These are phyloP conservation scores for Metschnikowia henanensis DNA, from an alignment of 805 yeast genomes.

Conservation along the genomic window DNA sequence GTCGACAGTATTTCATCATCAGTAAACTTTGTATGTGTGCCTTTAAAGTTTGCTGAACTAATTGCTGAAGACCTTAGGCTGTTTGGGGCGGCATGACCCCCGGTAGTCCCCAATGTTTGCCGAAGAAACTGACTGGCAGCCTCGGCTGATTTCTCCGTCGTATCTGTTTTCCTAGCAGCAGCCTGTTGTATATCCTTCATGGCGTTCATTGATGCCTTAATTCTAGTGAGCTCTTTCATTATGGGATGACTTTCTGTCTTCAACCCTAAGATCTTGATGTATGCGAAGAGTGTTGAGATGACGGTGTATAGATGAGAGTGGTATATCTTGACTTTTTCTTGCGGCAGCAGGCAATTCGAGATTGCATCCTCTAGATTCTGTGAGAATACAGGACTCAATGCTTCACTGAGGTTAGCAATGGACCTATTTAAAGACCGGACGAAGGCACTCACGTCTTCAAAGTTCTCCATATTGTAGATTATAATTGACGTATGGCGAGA, in stretches of 20 bases:
- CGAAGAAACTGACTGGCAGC: slow-evolving; percentile 48
- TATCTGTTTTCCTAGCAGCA: slow-evolving; percentile 20
- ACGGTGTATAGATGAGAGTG: slow-evolving; percentile 51
- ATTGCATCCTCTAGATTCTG: slow-evolving; percentile 42
- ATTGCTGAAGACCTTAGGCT: slow-evolving; percentile 47
- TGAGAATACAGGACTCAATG: slow-evolving; percentile 36
- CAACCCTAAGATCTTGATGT: slow-evolving; percentile 57
- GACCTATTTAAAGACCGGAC: slow-evolving; percentile 38
- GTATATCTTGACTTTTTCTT: slow-evolving; percentile 30
- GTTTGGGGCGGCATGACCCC: slow-evolving; percentile 31
- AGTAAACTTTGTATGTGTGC: slow-evolving; percentile 52
- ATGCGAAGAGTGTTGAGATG: slow-evolving; percentile 57
- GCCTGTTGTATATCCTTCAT: slow-evolving; percentile 41
- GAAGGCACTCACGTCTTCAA: slow-evolving; percentile 41
- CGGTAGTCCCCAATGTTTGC: slow-evolving; percentile 42
- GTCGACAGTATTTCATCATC: slow-evolving; percentile 15
- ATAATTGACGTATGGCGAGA: background rate
- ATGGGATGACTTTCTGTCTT: slow-evolving; percentile 61
- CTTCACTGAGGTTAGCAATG: slow-evolving; percentile 32
- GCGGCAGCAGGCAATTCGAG: slow-evolving; percentile 20
- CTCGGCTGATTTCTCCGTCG: slow-evolving; percentile 23
- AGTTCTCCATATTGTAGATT: slow-evolving; percentile 42
- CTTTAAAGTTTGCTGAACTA: slow-evolving; percentile 50
- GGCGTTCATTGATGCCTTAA: slow-evolving; percentile 66
- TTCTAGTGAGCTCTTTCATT: slow-evolving; percentile 63